Base-by-base conservation (phyloP, 441 rosid genomes). In the Dalechampia spathulata region DNA sequence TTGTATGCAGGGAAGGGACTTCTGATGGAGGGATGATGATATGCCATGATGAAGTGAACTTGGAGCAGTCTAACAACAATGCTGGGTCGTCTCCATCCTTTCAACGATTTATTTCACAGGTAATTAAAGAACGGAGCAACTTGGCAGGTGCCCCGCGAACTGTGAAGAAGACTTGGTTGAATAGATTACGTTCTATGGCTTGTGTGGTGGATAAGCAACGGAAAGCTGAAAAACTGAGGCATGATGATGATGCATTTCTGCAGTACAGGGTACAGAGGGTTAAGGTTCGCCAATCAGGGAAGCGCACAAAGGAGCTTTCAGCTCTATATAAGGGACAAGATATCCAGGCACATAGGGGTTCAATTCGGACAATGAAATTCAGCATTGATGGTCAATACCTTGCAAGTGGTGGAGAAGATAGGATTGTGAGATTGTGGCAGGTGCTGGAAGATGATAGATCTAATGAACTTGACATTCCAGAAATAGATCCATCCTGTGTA, bases 331-430 rank as follows among this genome's bases (percentile, higher is more conserved):
- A 56, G 11, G 82, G 83, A 53, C 96, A 91, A 64, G 90, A 91
- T 44, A 70, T 78, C 66, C 67, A 49, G 37, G 95, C 95, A 9
- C 96, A 91, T 28, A 72, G 76, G 16, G 96, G 96, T 47, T 73
- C 84, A 17, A 85, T 87, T 62, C 80, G 78, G 59, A 74, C 85
- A 4, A 90, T 90, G 98, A 90, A 90, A 71, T 90, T 90, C 74
- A 87, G 90, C 63, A 79, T 67, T 26, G 96, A 87, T 60, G 95
- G 98, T 2, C 74, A 64, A 39, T 79, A 75, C 74, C 80, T 90
- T 56, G 96, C 95, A 2, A 83, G 83, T 66, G 96, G 83, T 7
- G 92, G 98, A 41, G 87, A 91, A 70, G 98, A 91, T 70, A 70
- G 81, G 38, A 55, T 83, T 37, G 83, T 88, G 50, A 71, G 90